These are phyloP conservation scores for Pseudogymnoascus verrucosus DNA, from an alignment of 2,329 filamentous ascomycete genomes.

Conservation along the genomic window DNA sequence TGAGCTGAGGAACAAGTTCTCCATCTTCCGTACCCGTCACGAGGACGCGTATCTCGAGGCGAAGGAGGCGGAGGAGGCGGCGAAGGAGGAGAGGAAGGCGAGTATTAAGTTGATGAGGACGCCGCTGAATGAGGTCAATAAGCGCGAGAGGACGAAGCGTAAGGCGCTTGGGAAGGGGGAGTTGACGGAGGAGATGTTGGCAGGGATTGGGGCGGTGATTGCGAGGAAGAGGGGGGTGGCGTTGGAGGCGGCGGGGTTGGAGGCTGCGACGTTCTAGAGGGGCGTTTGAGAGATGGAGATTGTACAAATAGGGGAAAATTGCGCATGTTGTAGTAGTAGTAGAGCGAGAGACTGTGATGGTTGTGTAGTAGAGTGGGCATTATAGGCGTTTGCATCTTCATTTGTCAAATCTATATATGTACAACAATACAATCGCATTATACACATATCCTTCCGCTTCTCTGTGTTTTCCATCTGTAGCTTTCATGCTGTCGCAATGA, in stretches of 20 bases:
- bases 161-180: conserved; percentile 25
- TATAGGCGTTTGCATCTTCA: conserved; percentile 11
- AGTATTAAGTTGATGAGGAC: conserved; percentile 23
- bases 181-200: conserved; percentile 25
- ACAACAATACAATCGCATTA: conserved; percentile 6
- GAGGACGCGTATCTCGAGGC: conserved; percentile 62
- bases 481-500: too few species aligned
- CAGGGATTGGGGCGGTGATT: conserved; percentile 27
- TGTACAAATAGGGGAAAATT: conserved; percentile 1
- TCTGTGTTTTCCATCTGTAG: background rate
- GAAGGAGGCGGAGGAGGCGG: conserved; percentile 52
- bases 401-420: conserved; percentile 10
- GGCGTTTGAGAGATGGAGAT: background rate
- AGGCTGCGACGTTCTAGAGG: background rate
- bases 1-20: conserved; percentile 79
- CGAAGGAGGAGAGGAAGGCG: conserved; percentile 29
- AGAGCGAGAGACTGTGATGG: conserved; percentile 1
- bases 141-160: conserved; percentile 19
- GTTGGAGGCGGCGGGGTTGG: conserved; percentile 17
- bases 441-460: background rate
- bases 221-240: conserved; percentile 20
- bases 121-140: conserved; percentile 26
- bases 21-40: conserved; percentile 72
- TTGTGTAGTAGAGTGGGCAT: conserved; percentile 7
- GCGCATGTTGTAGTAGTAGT: background rate